Conservation (phyloP, 1,284 basidiomycete species). For the Hemileia vastatrix region DNA sequence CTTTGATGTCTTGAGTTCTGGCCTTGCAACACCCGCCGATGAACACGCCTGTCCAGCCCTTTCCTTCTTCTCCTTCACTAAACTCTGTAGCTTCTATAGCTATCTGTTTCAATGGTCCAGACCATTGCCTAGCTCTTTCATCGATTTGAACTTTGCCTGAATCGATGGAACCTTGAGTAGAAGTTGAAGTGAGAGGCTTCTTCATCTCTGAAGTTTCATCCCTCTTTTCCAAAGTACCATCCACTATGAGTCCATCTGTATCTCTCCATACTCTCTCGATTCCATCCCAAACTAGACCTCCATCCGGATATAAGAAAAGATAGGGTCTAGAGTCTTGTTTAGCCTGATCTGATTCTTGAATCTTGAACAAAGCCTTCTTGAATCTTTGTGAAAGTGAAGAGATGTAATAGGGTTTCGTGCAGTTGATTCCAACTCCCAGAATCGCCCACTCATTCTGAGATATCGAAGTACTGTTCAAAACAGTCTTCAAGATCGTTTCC, state of each 20-base stretch:
- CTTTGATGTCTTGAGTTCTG: too few species aligned
- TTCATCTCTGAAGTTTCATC: not conserved
- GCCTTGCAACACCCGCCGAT: too few species aligned
- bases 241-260: not conserved
- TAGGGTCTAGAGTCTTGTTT: constrained; percentile 24
- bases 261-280: constrained; percentile 27
- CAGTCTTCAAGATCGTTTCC: not conserved
- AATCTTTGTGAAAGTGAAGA: constrained; percentile 27
- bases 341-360: constrained; percentile 19
- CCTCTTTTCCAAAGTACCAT: not conserved
- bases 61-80: not conserved
- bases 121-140: constrained; percentile 25
- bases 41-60: too few species aligned
- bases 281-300: constrained; percentile 36
- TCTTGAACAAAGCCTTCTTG: constrained; percentile 24
- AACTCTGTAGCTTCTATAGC: constrained; percentile 8
- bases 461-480: constrained; percentile 10
- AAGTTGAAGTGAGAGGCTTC: not conserved
- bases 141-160: constrained; percentile 16
- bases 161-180: constrained; percentile 21
- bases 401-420: constrained; percentile 35
- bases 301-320: constrained; percentile 38
- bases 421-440: constrained; percentile 36
- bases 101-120: constrained; percentile 27
- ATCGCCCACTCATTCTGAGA: constrained; percentile 26